Evolutionary conservation across 2,329 filamentous ascomycete species (phyloP).

Genomic region (Colletotrichum sansevieriae): DNA sequence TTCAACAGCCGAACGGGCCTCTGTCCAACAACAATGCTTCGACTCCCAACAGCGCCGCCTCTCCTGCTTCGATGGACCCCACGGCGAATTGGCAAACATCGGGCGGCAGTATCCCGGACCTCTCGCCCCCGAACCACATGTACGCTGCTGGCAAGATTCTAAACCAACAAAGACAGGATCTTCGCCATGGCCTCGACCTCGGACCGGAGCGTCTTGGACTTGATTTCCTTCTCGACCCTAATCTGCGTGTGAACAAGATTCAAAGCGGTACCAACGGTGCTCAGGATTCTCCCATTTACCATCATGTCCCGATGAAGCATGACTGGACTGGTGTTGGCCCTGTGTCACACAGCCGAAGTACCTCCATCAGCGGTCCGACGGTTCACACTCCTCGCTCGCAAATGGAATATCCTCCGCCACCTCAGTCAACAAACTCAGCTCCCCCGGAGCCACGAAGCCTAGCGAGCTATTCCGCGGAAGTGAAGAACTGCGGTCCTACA

Average conservation of each 20-base stretch:
- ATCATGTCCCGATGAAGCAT: conserved; percentile 64
- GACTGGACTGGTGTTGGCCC: conserved; percentile 59
- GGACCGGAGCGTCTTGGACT: conserved; percentile 77
- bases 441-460: conserved; percentile 20
- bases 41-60: conserved; percentile 56
- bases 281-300: conserved; percentile 59
- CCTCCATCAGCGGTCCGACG: conserved; percentile 56
- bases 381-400: conserved; percentile 30
- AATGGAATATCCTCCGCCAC: conserved; percentile 15
- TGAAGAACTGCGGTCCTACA: conserved; percentile 75
- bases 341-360: conserved; percentile 74
- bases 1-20: conserved; percentile 46
- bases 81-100: conserved; percentile 27
- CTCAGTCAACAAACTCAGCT: conserved; percentile 4
- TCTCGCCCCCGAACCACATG: conserved; percentile 40
- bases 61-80: conserved; percentile 50
- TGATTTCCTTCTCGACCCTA: conserved; percentile 77
- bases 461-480: conserved; percentile 49
- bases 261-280: conserved; percentile 63
- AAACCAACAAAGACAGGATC: conserved; percentile 63
- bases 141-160: conserved; percentile 50
- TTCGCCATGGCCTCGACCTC: conserved; percentile 70
- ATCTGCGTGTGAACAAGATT: conserved; percentile 66
- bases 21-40: conserved; percentile 49
- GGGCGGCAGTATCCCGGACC: conserved; percentile 38